Percentiles rank a stretch among this genome's conserved stretches.
These are phyloP conservation scores for Trichosporon sp. DNA, from an alignment of 1,284 basidiomycete species.

Conservation along the genomic window DNA sequence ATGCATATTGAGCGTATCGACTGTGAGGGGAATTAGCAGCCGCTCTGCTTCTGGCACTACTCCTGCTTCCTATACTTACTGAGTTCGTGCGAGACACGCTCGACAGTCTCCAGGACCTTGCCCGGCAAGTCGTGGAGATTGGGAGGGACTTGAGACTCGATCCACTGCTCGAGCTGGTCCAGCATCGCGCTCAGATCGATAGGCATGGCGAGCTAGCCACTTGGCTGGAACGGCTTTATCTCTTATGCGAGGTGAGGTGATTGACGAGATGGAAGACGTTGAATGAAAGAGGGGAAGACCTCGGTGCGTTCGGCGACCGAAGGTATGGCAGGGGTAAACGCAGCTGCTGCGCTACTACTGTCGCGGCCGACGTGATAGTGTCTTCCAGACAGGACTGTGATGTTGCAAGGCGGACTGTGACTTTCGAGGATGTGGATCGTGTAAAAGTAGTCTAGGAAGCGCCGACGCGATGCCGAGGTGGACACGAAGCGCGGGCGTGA, in stretches of 20 bases:
- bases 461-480: background rate
- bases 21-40: constrained; percentile 20
- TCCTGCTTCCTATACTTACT: constrained; percentile 26
- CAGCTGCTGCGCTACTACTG: background rate
- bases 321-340: background rate
- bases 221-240: background rate
- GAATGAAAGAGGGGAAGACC: background rate
- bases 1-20: constrained; percentile 44
- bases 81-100: constrained; percentile 41
- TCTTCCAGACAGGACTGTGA: no score
- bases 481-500: constrained; percentile 1
- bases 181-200: constrained; percentile 35
- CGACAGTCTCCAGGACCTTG: constrained; percentile 43
- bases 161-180: constrained; percentile 46
- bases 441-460: background rate
- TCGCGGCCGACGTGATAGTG: background rate
- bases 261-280: background rate
- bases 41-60: background rate
- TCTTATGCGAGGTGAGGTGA: background rate
- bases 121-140: constrained; percentile 44
- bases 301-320: background rate
- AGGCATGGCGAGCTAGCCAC: constrained; percentile 24
- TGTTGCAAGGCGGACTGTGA: no score
- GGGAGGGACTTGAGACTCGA: constrained; percentile 41
- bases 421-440: no score